Percentiles rank a stretch among this genome's conserved stretches.
These are phyloP conservation scores for Samsoniella hepiali DNA, from an alignment of 2,329 filamentous ascomycete species.

Conservation along the genomic window DNA sequence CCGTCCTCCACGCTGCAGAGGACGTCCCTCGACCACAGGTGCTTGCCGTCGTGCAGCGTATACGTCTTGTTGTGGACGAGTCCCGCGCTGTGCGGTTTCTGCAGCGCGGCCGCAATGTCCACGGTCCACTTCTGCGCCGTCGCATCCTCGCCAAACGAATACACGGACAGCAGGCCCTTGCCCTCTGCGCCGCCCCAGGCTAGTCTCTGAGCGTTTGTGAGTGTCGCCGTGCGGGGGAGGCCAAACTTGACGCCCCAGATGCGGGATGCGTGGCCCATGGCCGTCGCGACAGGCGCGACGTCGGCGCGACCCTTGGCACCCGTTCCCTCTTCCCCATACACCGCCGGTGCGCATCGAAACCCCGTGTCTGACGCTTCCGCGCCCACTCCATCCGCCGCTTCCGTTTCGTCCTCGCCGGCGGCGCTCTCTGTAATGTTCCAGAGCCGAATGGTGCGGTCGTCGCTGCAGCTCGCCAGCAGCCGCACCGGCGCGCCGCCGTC, in stretches of 20 bases:
- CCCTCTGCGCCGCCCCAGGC: slow-evolving; percentile 14
- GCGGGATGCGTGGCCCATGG: slow-evolving; percentile 82
- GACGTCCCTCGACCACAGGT: slow-evolving; percentile 75
- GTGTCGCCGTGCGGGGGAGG: slow-evolving; percentile 11
- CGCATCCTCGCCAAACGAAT: slow-evolving; percentile 84
- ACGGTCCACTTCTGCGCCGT: slow-evolving; percentile 71
- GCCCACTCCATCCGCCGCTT: slow-evolving; percentile 18
- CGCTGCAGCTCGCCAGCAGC: slow-evolving; percentile 87
- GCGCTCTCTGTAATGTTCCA: slow-evolving; percentile 72
- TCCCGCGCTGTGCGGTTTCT: slow-evolving; percentile 21
- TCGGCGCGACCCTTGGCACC: slow-evolving; percentile 17
- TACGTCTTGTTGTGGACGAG: slow-evolving; percentile 55
- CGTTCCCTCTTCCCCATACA: slow-evolving; percentile 25
- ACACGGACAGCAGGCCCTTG: slow-evolving; percentile 45
- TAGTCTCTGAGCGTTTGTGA: background rate
- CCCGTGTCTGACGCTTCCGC: slow-evolving; percentile 60
- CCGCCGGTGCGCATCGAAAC: slow-evolving; percentile 44
- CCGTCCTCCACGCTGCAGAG: slow-evolving; percentile 26
- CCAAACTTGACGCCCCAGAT: slow-evolving; percentile 85
- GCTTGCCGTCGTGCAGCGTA: slow-evolving; percentile 76
- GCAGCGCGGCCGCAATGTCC: slow-evolving; percentile 14
- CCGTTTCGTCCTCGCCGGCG: background rate
- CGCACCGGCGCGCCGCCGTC: slow-evolving; percentile 44
- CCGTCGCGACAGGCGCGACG: slow-evolving; percentile 58
- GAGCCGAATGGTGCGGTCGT: slow-evolving; percentile 83